Evolutionary conservation across 495 filamentous ascomycete species (phyloP).

Genomic region (Penicillium cosmopolitanum): DNA sequence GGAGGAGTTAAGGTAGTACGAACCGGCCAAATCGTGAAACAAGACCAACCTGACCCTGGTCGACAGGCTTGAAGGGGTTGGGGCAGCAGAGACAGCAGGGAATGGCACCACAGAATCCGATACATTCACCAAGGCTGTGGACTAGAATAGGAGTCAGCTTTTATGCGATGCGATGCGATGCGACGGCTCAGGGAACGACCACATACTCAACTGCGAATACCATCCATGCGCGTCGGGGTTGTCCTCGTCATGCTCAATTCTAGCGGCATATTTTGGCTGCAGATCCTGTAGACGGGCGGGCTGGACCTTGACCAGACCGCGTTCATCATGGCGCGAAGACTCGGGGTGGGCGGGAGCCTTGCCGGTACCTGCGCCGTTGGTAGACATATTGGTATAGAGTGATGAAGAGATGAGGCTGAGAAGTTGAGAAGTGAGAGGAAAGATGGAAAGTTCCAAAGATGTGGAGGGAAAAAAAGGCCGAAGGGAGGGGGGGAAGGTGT

Average conservation of each 20-base stretch:
- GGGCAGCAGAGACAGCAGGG: constrained; percentile 93
- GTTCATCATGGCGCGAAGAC: constrained; percentile 18
- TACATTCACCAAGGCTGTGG: constrained; percentile 70
- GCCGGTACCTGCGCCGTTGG: constrained; percentile 37
- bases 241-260: constrained; percentile 65
- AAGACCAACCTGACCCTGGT: constrained; percentile 90
- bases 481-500: neutral
- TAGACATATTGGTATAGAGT: constrained; percentile 28
- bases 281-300: constrained; percentile 82
- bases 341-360: constrained; percentile 43
- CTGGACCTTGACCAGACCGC: constrained; percentile 71
- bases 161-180: too few species aligned
- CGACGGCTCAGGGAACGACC: neutral
- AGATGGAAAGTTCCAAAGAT: neutral
- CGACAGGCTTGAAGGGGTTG: constrained; percentile 95
- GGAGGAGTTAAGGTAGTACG: constrained; percentile 17
- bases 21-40: constrained; percentile 91
- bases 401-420: neutral
- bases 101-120: constrained; percentile 84
- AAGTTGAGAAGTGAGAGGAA: neutral
- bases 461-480: neutral
- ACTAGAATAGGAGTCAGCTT: constrained; percentile 47
- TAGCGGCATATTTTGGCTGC: constrained; percentile 84
- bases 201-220: constrained; percentile 87
- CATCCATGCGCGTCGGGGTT: constrained; percentile 79